A percentile compares a stretch with the other conserved stretches of the same genome.
phyloP scores from a whole-genome alignment of 352 stramenopile genomes.

The Phytophthora megakarya region DNA sequence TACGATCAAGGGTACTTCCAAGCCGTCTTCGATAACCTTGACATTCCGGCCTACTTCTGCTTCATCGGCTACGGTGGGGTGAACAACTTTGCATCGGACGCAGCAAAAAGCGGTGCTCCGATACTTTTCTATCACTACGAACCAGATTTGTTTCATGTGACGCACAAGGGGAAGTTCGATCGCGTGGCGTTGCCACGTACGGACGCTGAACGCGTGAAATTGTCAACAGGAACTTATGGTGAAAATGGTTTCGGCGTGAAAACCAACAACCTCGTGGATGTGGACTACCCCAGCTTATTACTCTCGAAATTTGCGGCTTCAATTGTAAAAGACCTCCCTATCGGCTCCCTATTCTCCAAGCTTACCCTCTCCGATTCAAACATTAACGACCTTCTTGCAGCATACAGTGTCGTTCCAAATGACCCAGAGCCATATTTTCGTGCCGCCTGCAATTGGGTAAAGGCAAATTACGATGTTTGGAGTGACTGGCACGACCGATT shows the following conservation, averaged over 20 bases:
- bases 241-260: conserved; percentile 50
- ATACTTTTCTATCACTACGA: conserved; percentile 63
- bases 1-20: conserved; percentile 58
- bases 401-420: conserved; percentile 23
- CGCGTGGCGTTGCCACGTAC: conserved; percentile 44
- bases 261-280: conserved; percentile 50
- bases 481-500: conserved; percentile 47
- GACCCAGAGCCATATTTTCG: conserved; percentile 41
- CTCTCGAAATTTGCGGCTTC: conserved; percentile 45
- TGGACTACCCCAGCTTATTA: conserved; percentile 45
- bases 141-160: conserved; percentile 53
- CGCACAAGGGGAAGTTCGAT: conserved; percentile 39
- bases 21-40: conserved; percentile 47
- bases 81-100: conserved; percentile 37
- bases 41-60: conserved; percentile 65
- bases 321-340: conserved; percentile 26
- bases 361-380: conserved; percentile 39
- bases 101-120: conserved; percentile 19
- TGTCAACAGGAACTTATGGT: conserved; percentile 39
- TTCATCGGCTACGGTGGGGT: conserved; percentile 52
- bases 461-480: conserved; percentile 58
- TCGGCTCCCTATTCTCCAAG: conserved; percentile 36
- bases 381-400: conserved; percentile 42
- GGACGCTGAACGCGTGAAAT: conserved; percentile 32
- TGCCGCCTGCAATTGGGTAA: conserved; percentile 58